These are phyloP conservation scores for Aspergillus carlsbadensis DNA, from an alignment of 495 filamentous ascomycete species.

Conservation along the genomic window DNA sequence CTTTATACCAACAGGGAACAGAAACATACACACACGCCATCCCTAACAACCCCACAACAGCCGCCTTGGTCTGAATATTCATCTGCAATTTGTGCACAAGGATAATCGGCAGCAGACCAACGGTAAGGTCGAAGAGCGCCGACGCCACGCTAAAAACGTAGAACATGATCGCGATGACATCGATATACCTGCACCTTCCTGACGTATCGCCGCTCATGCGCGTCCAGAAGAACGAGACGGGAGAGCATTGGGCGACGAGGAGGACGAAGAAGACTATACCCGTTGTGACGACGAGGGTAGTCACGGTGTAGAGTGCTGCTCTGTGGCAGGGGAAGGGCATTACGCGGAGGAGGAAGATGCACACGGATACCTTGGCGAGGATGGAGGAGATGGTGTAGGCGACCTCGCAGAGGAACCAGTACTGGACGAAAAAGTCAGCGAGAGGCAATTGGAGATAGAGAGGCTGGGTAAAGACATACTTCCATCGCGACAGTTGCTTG, in stretches of 20 bases:
- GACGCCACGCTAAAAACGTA: constrained; percentile 26
- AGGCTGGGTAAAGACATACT: background rate
- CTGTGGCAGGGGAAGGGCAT: constrained; percentile 9
- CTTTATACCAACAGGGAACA: too few relatives aligned
- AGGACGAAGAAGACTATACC: constrained; percentile 17
- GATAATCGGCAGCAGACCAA: constrained; percentile 20
- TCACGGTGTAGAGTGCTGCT: constrained; percentile 15
- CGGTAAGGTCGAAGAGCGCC: constrained; percentile 22
- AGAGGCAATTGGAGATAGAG: background rate
- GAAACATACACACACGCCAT: constrained; percentile 24
- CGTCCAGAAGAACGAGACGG: constrained; percentile 23
- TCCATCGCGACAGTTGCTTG: constrained; percentile 21
- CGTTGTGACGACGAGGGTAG: constrained; percentile 4
- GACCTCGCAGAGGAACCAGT: constrained; percentile 20
- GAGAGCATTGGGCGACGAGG: constrained; percentile 21
- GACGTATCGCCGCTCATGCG: constrained; percentile 1
- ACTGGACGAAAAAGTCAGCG: background rate
- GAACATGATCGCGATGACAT: constrained; percentile 12
- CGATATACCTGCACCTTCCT: constrained; percentile 4
- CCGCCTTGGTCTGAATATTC: constrained; percentile 16
- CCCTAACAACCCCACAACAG: constrained; percentile 16
- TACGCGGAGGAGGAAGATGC: constrained; percentile 25
- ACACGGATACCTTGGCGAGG: constrained; percentile 23
- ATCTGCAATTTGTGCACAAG: constrained; percentile 22
- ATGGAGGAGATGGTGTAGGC: constrained; percentile 17